phyloP scores from a whole-genome alignment of 2,329 filamentous ascomycete species.

The Keithomyces neogunnii region DNA sequence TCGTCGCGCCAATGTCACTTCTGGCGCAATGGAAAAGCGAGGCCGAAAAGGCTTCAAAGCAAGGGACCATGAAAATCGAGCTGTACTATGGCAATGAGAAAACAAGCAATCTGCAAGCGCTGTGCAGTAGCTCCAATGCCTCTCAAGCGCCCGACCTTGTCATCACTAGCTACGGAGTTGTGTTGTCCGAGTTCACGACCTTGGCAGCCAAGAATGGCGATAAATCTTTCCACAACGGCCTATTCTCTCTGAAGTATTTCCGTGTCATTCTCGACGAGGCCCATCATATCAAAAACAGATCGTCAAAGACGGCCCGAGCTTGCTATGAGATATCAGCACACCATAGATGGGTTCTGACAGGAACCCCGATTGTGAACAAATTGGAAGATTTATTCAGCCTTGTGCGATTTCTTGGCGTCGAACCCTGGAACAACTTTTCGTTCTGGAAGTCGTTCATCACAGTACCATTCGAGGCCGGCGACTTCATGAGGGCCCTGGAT shows the following conservation, averaged over 20 bases:
- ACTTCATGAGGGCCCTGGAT: slow-evolving; percentile 87
- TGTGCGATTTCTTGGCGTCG: slow-evolving; percentile 84
- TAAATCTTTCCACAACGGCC: slow-evolving; percentile 55
- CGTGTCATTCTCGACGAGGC: slow-evolving; percentile 92
- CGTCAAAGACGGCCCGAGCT: slow-evolving; percentile 88
- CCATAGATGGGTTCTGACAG: slow-evolving; percentile 89
- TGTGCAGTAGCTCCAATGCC: slow-evolving; percentile 70
- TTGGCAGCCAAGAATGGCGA: slow-evolving; percentile 60
- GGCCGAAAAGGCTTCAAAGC: slow-evolving; percentile 78
- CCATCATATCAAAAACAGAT: slow-evolving; percentile 82
- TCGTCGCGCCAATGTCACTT: slow-evolving; percentile 94
- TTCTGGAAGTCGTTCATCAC: slow-evolving; percentile 99
- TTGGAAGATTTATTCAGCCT: slow-evolving; percentile 92
- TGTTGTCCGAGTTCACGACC: slow-evolving; percentile 77
- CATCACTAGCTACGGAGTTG: slow-evolving; percentile 88
- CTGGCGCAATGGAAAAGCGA: slow-evolving; percentile 97
- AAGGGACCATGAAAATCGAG: slow-evolving; percentile 73
- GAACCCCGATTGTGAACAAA: slow-evolving; percentile 93
- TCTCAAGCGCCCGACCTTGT: slow-evolving; percentile 76
- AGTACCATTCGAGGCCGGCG: slow-evolving; percentile 89
- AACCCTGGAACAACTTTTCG: slow-evolving; percentile 97
- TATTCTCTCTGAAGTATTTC: slow-evolving; percentile 93
- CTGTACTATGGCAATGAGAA: slow-evolving; percentile 93
- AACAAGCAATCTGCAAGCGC: slow-evolving; percentile 62
- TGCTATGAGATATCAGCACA: slow-evolving; percentile 82